A percentile compares a stretch with the other conserved stretches of the same genome.
phyloP scores from a whole-genome alignment of 2,329 filamentous ascomycete species.

The Monosporascus sp. region DNA sequence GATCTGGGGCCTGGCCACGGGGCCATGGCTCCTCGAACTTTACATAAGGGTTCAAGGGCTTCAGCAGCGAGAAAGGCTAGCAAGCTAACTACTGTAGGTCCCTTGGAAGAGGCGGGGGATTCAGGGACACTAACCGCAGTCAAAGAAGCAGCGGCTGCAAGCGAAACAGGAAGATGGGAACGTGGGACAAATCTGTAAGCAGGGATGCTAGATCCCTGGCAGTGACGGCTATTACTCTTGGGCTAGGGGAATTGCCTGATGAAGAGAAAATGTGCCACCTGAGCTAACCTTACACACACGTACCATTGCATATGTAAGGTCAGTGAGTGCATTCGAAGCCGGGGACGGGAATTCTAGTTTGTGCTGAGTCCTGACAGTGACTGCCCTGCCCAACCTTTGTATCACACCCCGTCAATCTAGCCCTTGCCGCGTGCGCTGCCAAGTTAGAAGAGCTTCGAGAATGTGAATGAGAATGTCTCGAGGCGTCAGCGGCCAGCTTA shows the following conservation, averaged over 20 bases:
- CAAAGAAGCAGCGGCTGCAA: constrained; percentile 4
- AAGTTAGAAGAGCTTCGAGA: not conserved
- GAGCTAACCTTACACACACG: constrained; percentile 25
- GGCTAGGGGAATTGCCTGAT: constrained; percentile 41
- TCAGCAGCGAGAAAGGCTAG: constrained; percentile 4
- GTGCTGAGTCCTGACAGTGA: not conserved
- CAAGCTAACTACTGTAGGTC: not conserved
- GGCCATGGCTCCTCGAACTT: not conserved
- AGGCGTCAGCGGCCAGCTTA: no score
- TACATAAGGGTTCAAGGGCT: constrained; percentile 19
- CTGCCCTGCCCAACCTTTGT: not conserved
- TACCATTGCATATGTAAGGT: constrained; percentile 24
- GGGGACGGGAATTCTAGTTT: not conserved
- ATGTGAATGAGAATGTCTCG: no score
- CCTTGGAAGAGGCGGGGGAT: not conserved
- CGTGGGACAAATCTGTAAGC: constrained; percentile 10
- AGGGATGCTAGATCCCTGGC: constrained; percentile 24
- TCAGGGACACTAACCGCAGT: not conserved
- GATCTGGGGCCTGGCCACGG: constrained; percentile 12
- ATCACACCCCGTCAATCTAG: not conserved
- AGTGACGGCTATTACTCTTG: constrained; percentile 29
- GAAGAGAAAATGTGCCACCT: constrained; percentile 24
- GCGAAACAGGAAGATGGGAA: constrained; percentile 8
- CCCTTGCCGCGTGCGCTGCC: not conserved
- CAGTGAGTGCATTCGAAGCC: not conserved